These are phyloP conservation scores for Coleophoma cylindrospora DNA, from an alignment of 2,329 filamentous ascomycete species.

Conservation along the genomic window DNA sequence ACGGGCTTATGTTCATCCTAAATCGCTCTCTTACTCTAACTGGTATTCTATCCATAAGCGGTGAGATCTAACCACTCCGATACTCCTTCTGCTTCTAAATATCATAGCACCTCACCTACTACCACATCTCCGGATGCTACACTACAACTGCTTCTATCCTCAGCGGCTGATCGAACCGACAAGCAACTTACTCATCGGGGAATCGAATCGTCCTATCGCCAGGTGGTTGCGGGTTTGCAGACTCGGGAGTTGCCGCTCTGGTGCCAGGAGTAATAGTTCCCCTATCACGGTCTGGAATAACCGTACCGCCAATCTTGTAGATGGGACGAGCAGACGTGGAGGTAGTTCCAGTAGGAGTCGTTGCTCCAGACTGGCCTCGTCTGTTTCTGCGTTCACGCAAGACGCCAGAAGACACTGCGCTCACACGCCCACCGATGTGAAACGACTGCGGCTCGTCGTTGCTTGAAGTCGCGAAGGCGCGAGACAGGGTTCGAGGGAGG, in stretches of 20 bases:
- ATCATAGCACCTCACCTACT: no score
- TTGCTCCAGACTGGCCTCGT: constrained; percentile 6
- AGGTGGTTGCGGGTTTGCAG: constrained; percentile 9
- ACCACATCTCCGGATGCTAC: no score
- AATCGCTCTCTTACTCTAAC: no score
- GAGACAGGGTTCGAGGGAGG: constrained; percentile 58
- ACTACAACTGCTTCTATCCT: no score
- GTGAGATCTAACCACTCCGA: no score
- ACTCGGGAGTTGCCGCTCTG: background rate
- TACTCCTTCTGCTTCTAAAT: no score
- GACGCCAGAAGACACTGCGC: constrained; percentile 6
- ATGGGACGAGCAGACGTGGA: constrained; percentile 22
- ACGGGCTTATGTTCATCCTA: no score
- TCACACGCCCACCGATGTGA: constrained; percentile 7
- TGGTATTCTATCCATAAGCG: no score
- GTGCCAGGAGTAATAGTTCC: background rate
- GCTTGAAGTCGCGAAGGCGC: constrained; percentile 20
- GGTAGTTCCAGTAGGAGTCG: constrained; percentile 5
- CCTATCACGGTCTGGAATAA: constrained; percentile 11
- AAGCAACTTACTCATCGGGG: constrained; percentile 31
- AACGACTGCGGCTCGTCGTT: constrained; percentile 11
- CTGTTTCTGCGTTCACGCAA: constrained; percentile 13
- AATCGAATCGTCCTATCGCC: constrained; percentile 36
- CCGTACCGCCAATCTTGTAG: constrained; percentile 35
- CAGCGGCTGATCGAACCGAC: no score